These are phyloP conservation scores for Acacia melanoxylon DNA, from an alignment of 306 rosid genomes.

Conservation along the genomic window DNA sequence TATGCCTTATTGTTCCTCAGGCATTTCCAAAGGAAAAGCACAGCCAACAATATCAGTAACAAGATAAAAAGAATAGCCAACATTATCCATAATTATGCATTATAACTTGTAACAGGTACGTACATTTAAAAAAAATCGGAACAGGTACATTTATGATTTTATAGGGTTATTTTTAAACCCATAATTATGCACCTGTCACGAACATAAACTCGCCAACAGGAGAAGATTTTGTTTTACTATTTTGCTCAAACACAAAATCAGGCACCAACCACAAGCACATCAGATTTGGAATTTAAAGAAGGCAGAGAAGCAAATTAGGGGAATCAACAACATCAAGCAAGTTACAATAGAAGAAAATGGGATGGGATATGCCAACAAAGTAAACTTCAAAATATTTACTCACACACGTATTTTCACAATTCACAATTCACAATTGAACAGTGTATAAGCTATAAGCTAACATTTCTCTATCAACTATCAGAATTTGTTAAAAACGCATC, in stretches of 20 bases:
- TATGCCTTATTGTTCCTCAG: not conserved
- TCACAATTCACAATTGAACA: not conserved
- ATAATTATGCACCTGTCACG: not conserved
- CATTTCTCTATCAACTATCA: not conserved
- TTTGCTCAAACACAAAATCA: not conserved
- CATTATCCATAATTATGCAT: not conserved
- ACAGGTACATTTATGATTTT: not conserved
- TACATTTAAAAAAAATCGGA: not conserved
- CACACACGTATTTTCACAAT: not conserved
- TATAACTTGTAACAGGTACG: no score
- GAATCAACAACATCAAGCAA: not conserved
- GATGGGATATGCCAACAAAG: not conserved
- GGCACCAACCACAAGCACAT: not conserved
- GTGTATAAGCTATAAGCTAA: not conserved
- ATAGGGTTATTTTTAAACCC: not conserved
- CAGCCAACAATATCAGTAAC: not conserved
- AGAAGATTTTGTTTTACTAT: not conserved
- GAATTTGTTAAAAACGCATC: not conserved
- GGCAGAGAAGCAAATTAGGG: not conserved
- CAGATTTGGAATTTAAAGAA: not conserved
- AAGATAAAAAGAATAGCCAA: not conserved
- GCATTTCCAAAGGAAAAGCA: not conserved
- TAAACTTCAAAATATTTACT: not conserved
- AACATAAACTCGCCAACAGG: not conserved
- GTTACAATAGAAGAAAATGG: not conserved